Evolutionary conservation across 2,329 filamentous ascomycete species (phyloP).

Genomic region (Passalora sequoiae): DNA sequence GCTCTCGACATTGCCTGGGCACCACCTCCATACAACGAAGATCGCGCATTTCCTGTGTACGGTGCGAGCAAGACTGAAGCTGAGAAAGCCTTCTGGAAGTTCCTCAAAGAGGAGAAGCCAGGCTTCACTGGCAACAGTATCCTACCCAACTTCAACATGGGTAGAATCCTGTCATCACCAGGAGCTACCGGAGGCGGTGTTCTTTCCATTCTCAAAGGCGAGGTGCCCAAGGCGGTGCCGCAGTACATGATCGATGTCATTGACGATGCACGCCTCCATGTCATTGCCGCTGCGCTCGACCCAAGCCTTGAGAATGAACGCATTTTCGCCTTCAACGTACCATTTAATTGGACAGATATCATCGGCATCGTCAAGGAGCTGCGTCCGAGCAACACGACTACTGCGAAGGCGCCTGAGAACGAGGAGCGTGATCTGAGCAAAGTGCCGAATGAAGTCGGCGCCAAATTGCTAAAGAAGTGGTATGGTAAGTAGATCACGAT

Average conservation of each 20-base stretch:
- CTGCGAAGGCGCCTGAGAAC: conserved; percentile 17
- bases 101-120: conserved; percentile 41
- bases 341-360: conserved; percentile 45
- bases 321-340: conserved; percentile 50
- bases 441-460: conserved; percentile 27
- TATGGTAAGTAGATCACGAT: no score
- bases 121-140: conserved; percentile 42
- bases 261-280: conserved; percentile 49
- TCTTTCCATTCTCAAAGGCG: conserved; percentile 19
- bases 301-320: conserved; percentile 45
- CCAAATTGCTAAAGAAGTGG: conserved; percentile 28
- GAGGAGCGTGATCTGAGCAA: conserved; percentile 23
- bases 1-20: conserved; percentile 34
- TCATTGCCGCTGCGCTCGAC: conserved; percentile 46
- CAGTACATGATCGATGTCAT: conserved; percentile 43
- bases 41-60: conserved; percentile 37
- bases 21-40: conserved; percentile 25
- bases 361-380: conserved; percentile 36
- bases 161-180: conserved; percentile 15
- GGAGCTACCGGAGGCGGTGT: conserved; percentile 17
- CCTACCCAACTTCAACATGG: conserved; percentile 28
- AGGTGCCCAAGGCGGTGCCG: conserved; percentile 10
- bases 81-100: conserved; percentile 47
- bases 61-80: conserved; percentile 44
- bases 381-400: conserved; percentile 35